A percentile compares a stretch with the other conserved stretches of the same genome.
These are phyloP conservation scores for Fusarium illudens DNA, from an alignment of 2,329 filamentous ascomycete genomes.

Conservation along the genomic window DNA sequence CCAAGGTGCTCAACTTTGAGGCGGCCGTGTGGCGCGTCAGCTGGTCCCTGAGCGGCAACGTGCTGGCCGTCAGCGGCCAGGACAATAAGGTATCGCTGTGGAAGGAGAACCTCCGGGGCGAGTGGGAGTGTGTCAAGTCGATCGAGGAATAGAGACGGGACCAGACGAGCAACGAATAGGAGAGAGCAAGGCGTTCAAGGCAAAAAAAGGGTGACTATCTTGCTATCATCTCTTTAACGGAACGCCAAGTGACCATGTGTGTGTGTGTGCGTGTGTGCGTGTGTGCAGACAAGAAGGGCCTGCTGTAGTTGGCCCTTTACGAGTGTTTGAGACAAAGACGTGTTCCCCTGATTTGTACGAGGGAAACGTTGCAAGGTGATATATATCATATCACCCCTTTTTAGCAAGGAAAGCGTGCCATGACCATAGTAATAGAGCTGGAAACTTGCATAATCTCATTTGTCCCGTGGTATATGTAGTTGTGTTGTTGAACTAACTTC, in stretches of 20 bases:
- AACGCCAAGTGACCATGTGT: slow-evolving; percentile 18
- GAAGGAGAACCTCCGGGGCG: slow-evolving; percentile 97
- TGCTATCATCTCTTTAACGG: slow-evolving; percentile 34
- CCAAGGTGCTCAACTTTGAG: slow-evolving; percentile 87
- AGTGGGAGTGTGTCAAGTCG: slow-evolving; percentile 97
- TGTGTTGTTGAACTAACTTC: background rate
- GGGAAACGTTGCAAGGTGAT: background rate
- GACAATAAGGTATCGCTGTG: slow-evolving; percentile 98
- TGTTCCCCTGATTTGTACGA: background rate
- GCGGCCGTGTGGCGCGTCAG: slow-evolving; percentile 93
- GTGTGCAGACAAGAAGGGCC: slow-evolving; percentile 1
- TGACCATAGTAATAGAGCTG: slow-evolving; percentile 17
- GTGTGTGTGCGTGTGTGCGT: no score
- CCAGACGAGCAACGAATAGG: slow-evolving; percentile 69
- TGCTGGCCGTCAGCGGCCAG: slow-evolving; percentile 89
- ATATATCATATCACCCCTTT: background rate
- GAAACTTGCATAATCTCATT: slow-evolving; percentile 7
- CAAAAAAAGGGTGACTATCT: slow-evolving; percentile 42
- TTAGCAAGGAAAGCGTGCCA: slow-evolving; percentile 1
- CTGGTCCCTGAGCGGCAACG: slow-evolving; percentile 97
- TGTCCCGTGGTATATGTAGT: slow-evolving; percentile 4
- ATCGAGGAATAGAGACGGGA: slow-evolving; percentile 81
- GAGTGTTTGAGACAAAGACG: background rate
- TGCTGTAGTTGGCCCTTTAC: no score
- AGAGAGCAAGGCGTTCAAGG: slow-evolving; percentile 50